Evolutionary conservation across 495 filamentous ascomycete genomes (phyloP), one percentile per base, ranked within the genome.

Genomic region (Podospora fimiseda): DNA sequence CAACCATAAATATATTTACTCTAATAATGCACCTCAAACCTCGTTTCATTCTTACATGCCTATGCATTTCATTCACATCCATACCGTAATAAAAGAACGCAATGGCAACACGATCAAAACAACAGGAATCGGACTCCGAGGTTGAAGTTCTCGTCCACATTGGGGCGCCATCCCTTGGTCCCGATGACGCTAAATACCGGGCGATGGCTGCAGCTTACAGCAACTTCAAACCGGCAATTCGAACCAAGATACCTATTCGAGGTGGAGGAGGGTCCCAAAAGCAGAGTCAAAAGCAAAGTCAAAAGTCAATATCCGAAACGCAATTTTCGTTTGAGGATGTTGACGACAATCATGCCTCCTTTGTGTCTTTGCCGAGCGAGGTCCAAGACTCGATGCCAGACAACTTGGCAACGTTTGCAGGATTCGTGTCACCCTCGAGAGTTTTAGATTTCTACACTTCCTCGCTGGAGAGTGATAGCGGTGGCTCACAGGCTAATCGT

Each of bases 121-220:
- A 6, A 11, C n/a, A 33, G 27, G 11, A 33, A 33, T 11, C 27
- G 11, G 11, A 33, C 27, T 49, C 57, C 23, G 63, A 71, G 30
- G 66, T 71, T 14, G 84, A 89, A 69, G 82, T 89, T 43, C 73
- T 89, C 44, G 79, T 88, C 18, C 86, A 89, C 65, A 74, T 84
- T 59, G 72, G 80, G 27, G 86, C 84, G 24, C 80, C 86, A 45
- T 81, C 82, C 63, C 71, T 66, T 45, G 74, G 64, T 22, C 60
- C 59, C 39, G 83, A 89, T 55, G 87, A 90, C 66, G 71, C 72
- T 2, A 64, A 68, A 52, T 88, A 90, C 64, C 71, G 84, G 21
- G 74, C 74, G 15, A 73, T 87, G 38, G 81, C 83, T 16, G 63
- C 68, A 13, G 82, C 80, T 11, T 86, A 86, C 52, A 53, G 86